Conservation (phyloP, 352 stramenopile genomes). For the Phytopythium litorale region DNA sequence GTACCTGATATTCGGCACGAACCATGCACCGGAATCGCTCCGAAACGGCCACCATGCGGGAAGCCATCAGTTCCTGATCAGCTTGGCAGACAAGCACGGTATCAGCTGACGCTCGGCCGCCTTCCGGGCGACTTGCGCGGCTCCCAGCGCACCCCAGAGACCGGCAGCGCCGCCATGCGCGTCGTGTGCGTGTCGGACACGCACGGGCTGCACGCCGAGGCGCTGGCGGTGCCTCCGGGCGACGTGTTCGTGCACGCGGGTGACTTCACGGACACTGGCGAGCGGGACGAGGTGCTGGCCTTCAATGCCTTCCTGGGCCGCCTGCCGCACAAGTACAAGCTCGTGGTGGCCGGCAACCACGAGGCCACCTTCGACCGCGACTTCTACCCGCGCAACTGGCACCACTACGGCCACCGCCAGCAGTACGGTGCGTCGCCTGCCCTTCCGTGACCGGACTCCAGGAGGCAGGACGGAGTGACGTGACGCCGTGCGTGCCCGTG, state of each 20-base stretch:
- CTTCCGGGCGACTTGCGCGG: too few species aligned
- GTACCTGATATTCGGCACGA: neutral
- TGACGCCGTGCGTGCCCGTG: neutral
- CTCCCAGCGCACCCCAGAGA: neutral
- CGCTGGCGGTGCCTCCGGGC: conserved; percentile 69
- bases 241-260: conserved; percentile 87
- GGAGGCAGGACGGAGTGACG: too few species aligned
- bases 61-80: conserved; percentile 1
- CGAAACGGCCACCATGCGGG: neutral
- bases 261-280: conserved; percentile 86
- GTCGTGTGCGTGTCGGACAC: conserved; percentile 79
- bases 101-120: too few species aligned
- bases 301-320: conserved; percentile 69
- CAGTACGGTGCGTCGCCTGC: conserved; percentile 32
- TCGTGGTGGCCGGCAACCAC: conserved; percentile 82
- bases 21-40: conserved; percentile 1
- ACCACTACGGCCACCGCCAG: conserved; percentile 66
- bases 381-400: conserved; percentile 68
- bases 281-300: conserved; percentile 50
- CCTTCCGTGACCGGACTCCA: too few species aligned
- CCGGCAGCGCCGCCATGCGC: conserved; percentile 23
- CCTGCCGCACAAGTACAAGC: conserved; percentile 71
- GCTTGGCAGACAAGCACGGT: too few species aligned
- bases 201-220: conserved; percentile 57
- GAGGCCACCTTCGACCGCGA: conserved; percentile 71